These are phyloP conservation scores for Golubevia pallescens DNA, from an alignment of 1,284 basidiomycete genomes.

Conservation along the genomic window DNA sequence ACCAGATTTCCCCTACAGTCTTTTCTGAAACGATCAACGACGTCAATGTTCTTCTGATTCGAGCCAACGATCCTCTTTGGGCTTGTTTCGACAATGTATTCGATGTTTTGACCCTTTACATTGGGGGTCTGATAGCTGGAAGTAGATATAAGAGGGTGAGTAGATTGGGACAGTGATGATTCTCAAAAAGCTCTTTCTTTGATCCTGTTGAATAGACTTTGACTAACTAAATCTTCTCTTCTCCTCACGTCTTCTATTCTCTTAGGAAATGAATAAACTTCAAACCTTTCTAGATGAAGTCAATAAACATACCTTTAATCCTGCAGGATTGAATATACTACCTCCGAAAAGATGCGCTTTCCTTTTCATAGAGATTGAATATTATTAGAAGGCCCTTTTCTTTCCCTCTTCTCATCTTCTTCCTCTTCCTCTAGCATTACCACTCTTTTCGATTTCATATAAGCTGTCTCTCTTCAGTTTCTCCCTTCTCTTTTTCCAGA, in stretches of 20 bases:
- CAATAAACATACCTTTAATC: conserved; percentile 24
- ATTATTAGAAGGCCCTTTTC: conserved; percentile 27
- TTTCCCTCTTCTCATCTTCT: too few species aligned
- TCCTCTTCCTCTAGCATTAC: too few species aligned
- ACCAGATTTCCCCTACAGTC: conserved; percentile 26
- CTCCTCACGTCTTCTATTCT: neutral
- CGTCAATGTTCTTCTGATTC: conserved; percentile 36
- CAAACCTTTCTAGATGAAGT: conserved; percentile 9
- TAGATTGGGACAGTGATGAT: conserved; percentile 3
- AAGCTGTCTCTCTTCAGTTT: too few species aligned
- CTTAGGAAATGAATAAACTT: conserved; percentile 28
- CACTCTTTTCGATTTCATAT: too few species aligned
- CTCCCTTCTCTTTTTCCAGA: too few species aligned
- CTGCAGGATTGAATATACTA: conserved; percentile 26
- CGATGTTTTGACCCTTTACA: conserved; percentile 32
- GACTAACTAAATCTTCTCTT: neutral
- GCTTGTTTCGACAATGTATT: conserved; percentile 35
- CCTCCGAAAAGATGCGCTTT: conserved; percentile 25
- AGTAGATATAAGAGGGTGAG: conserved; percentile 32
- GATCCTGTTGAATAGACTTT: neutral
- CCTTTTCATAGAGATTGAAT: conserved; percentile 42
- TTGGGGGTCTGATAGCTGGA: conserved; percentile 18
- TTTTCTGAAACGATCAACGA: conserved; percentile 47
- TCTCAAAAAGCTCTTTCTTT: neutral
- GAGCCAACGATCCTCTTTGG: conserved; percentile 23